Conservation (phyloP, 2,329 filamentous ascomycete genomes). For the Botrytis fabae region DNA sequence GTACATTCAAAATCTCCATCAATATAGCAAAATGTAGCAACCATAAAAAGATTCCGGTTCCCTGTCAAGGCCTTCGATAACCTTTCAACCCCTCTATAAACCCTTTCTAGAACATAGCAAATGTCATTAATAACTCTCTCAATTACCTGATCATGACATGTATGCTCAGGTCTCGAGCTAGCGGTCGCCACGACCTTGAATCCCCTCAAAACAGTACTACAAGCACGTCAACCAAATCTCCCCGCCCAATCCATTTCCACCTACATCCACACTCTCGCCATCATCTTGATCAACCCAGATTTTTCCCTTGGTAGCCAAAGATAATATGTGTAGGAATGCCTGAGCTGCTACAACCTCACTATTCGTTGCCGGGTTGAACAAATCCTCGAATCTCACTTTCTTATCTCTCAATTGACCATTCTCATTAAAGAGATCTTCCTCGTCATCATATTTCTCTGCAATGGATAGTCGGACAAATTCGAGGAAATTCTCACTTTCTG, state of each 20-base stretch:
- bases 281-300: slow-evolving; percentile 61
- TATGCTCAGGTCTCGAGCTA: neutral
- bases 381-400: slow-evolving; percentile 65
- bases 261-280: slow-evolving; percentile 7
- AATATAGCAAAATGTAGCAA: slow-evolving; percentile 6
- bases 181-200: too few species aligned
- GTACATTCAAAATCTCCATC: neutral
- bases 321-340: slow-evolving; percentile 72
- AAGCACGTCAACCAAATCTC: slow-evolving; percentile 19
- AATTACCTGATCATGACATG: neutral
- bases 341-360: slow-evolving; percentile 67
- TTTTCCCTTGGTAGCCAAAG: slow-evolving; percentile 65
- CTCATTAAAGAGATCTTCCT: slow-evolving; percentile 25
- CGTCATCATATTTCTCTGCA: slow-evolving; percentile 32
- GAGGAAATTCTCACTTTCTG: slow-evolving; percentile 63
- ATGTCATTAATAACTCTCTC: neutral
- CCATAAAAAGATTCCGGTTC: neutral
- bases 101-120: neutral
- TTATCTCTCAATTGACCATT: slow-evolving; percentile 20
- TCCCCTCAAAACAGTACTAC: neutral
- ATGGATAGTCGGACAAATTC: slow-evolving; percentile 56
- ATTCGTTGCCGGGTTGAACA: slow-evolving; percentile 59
- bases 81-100: neutral
- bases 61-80: neutral
- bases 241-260: slow-evolving; percentile 14